These are phyloP conservation scores for Kalmanozyma brasiliensis DNA, from an alignment of 1,284 basidiomycete species.

Conservation along the genomic window DNA sequence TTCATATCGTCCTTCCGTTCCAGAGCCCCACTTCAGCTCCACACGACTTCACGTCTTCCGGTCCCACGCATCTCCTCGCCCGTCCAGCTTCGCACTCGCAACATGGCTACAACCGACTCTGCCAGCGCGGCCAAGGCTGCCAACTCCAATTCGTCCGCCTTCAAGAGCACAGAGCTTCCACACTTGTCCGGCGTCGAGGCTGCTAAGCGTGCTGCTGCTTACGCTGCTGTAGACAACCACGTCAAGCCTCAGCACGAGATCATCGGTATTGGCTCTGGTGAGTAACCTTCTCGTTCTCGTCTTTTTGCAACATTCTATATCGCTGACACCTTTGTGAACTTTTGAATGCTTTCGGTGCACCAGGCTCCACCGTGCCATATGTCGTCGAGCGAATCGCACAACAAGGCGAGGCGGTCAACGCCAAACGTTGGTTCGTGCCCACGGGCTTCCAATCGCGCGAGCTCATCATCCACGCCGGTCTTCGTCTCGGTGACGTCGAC, in stretches of 20 bases:
- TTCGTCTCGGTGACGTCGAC: constrained; percentile 85
- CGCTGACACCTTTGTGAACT: background rate
- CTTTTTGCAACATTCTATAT: background rate
- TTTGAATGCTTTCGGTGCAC: background rate
- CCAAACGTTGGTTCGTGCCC: constrained; percentile 69
- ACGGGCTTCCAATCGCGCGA: constrained; percentile 93
- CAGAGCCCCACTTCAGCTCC: background rate
- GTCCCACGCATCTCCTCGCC: constrained; percentile 3
- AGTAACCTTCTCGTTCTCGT: background rate
- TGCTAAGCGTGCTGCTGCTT: constrained; percentile 90
- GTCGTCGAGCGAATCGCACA: constrained; percentile 93
- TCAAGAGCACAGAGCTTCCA: constrained; percentile 31
- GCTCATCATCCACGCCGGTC: constrained; percentile 81
- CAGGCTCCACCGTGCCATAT: constrained; percentile 94
- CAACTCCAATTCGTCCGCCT: constrained; percentile 31
- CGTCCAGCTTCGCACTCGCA: constrained; percentile 11
- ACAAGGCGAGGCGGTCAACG: constrained; percentile 82
- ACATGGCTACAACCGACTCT: constrained; percentile 22
- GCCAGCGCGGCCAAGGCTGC: constrained; percentile 25
- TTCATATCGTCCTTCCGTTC: background rate
- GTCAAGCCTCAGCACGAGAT: constrained; percentile 85
- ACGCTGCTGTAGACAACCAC: constrained; percentile 91
- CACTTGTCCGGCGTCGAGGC: constrained; percentile 59
- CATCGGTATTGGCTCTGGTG: constrained; percentile 68
- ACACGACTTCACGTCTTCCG: background rate